Evolutionary conservation across 305 asterid genomes (phyloP).

Genomic region (Rubia occidens): DNA sequence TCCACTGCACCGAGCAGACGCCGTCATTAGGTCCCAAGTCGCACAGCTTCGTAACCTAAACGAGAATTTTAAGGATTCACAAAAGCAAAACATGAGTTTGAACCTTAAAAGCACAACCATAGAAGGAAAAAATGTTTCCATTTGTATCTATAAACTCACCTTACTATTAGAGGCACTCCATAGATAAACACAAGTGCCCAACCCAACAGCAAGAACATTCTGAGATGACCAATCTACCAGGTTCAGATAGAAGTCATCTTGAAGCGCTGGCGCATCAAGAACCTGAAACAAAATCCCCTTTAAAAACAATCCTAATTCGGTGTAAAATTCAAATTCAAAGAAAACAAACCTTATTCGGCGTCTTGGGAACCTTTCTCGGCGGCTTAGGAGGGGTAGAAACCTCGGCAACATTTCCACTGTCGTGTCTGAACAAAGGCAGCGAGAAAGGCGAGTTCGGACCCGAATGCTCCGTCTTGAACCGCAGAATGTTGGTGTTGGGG

Average conservation of each 20-base stretch:
- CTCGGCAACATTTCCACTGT: slow-evolving; percentile 42
- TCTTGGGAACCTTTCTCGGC: slow-evolving; percentile 94
- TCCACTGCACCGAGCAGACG: slow-evolving; percentile 95
- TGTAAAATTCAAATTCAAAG: too few relatives aligned
- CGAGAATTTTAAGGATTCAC: neutral
- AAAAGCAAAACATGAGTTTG: neutral
- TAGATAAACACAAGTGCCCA: slow-evolving; percentile 87
- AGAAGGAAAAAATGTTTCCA: neutral
- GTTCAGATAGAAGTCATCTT: slow-evolving; percentile 93
- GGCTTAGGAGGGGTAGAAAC: slow-evolving; percentile 82
- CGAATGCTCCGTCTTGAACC: slow-evolving; percentile 82
- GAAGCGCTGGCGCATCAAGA: slow-evolving; percentile 94
- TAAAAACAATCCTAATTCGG: neutral
- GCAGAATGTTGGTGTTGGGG: slow-evolving; percentile 81
- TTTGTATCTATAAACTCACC: slow-evolving; percentile 33
- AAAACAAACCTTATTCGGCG: slow-evolving; percentile 83
- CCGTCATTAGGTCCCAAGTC: slow-evolving; percentile 90
- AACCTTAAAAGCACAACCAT: neutral
- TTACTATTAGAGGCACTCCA: slow-evolving; percentile 96
- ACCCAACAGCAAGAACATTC: slow-evolving; percentile 96
- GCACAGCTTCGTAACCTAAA: slow-evolving; percentile 86
- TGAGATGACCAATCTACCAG: slow-evolving; percentile 99
- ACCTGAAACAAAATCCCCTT: slow-evolving; percentile 42
- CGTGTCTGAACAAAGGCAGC: slow-evolving; percentile 67
- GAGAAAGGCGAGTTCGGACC: slow-evolving; percentile 77